Conservation (phyloP, 2,329 filamentous ascomycete genomes). For the Colletotrichum echinochloae region DNA sequence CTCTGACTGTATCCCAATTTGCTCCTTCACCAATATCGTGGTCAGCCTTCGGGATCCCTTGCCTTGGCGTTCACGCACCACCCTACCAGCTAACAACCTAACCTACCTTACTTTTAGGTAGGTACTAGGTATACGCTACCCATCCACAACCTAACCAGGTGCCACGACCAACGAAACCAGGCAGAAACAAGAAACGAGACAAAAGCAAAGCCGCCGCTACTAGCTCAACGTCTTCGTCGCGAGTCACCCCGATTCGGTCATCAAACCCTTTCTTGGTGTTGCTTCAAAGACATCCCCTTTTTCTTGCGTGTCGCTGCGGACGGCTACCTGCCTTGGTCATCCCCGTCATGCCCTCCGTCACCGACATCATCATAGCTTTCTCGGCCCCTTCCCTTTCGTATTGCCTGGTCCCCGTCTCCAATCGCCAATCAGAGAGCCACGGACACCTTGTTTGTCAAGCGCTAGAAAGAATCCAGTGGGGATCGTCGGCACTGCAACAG, state of each 20-base stretch:
- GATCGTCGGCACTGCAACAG: conserved; percentile 40
- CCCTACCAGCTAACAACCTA: neutral
- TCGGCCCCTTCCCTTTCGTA: conserved; percentile 38
- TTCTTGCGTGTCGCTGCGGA: conserved; percentile 24
- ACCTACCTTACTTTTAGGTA: neutral
- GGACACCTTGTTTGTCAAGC: conserved; percentile 39
- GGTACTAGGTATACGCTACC: neutral
- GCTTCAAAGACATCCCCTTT: conserved; percentile 21
- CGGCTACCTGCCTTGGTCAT: conserved; percentile 35
- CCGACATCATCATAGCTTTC: conserved; percentile 40
- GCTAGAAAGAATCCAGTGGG: conserved; percentile 38
- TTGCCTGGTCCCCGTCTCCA: conserved; percentile 36
- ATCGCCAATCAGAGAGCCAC: conserved; percentile 28
- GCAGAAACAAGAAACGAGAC: conserved; percentile 6
- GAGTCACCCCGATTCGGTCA: conserved; percentile 3
- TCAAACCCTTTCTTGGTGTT: conserved; percentile 12
- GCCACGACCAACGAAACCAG: conserved; percentile 3
- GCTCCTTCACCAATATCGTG: neutral
- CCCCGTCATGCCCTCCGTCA: conserved; percentile 17
- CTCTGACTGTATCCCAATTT: conserved; percentile 10
- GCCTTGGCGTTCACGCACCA: neutral
- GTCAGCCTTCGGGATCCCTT: neutral
- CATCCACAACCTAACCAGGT: neutral
- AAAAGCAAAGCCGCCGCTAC: neutral
- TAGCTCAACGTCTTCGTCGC: conserved; percentile 13